phyloP scores from a whole-genome alignment of 2,329 filamentous ascomycete genomes.

The Verticillium isaacii region DNA sequence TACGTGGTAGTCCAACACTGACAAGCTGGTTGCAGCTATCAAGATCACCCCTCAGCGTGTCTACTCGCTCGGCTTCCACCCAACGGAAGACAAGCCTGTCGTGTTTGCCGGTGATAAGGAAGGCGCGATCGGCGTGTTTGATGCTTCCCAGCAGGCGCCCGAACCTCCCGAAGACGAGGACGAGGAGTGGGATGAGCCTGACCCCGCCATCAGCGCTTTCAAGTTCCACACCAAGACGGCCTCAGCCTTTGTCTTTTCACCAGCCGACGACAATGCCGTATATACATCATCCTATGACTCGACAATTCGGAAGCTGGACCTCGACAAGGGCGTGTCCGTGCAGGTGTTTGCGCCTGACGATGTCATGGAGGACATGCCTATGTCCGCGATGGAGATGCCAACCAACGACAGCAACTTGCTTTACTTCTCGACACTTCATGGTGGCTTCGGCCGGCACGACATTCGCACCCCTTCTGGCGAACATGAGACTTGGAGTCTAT shows the following conservation, averaged over 20 bases:
- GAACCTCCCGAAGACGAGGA: constrained; percentile 57
- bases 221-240: constrained; percentile 90
- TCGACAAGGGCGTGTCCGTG: constrained; percentile 72
- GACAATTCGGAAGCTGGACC: constrained; percentile 80
- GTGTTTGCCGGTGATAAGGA: constrained; percentile 94
- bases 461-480: constrained; percentile 50
- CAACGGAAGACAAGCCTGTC: constrained; percentile 77
- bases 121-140: constrained; percentile 85
- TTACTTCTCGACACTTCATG: constrained; percentile 83
- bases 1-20: neutral
- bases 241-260: constrained; percentile 73
- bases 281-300: constrained; percentile 91
- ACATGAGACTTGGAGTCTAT: constrained; percentile 68
- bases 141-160: constrained; percentile 67
- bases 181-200: constrained; percentile 60
- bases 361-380: constrained; percentile 65
- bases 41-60: constrained; percentile 87
- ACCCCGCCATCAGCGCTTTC: constrained; percentile 81
- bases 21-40: constrained; percentile 53
- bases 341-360: constrained; percentile 77
- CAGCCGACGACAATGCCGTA: constrained; percentile 66
- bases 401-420: constrained; percentile 65
- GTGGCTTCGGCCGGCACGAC: constrained; percentile 77
- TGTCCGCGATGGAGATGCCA: constrained; percentile 81
- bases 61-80: constrained; percentile 86